Conservation (phyloP, 2,329 filamentous ascomycete species). For the Scedosporium aurantiacum region DNA sequence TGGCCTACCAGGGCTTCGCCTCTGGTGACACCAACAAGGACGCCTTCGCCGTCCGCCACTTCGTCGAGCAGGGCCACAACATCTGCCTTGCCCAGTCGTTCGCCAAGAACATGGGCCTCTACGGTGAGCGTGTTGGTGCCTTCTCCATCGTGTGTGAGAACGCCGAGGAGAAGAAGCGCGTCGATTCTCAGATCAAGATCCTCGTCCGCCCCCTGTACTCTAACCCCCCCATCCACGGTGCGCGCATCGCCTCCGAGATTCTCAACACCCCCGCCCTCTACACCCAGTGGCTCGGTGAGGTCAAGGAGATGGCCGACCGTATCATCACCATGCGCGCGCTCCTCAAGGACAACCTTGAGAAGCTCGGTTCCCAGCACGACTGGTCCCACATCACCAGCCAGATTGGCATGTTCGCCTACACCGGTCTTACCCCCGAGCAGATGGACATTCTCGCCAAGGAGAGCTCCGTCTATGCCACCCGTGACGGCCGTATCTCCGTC, state of each 20-base stretch:
- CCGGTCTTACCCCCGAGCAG: slow-evolving; percentile 78
- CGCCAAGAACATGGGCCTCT: slow-evolving; percentile 99
- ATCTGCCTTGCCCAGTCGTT: slow-evolving; percentile 86
- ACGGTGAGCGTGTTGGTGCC: slow-evolving; percentile 93
- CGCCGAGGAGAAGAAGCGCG: slow-evolving; percentile 82
- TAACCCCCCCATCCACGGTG: slow-evolving; percentile 94
- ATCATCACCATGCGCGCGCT: slow-evolving; percentile 97
- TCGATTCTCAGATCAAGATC: slow-evolving; percentile 98
- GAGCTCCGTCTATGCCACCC: slow-evolving; percentile 95
- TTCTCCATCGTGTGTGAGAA: slow-evolving; percentile 86
- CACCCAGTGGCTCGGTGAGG: slow-evolving; percentile 89
- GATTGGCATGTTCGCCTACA: slow-evolving; percentile 99
- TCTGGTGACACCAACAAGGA: slow-evolving; percentile 86
- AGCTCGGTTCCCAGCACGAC: slow-evolving; percentile 89
- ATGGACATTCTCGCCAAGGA: slow-evolving; percentile 89
- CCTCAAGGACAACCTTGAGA: slow-evolving; percentile 89
- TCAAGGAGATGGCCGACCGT: slow-evolving; percentile 97
- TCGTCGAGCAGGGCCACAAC: slow-evolving; percentile 84
- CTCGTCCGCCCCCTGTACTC: slow-evolving; percentile 95
- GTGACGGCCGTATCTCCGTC: slow-evolving; percentile 78
- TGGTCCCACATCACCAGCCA: slow-evolving; percentile 98
- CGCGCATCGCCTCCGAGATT: slow-evolving; percentile 85
- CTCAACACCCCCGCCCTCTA: slow-evolving; percentile 76
- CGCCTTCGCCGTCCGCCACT: slow-evolving; percentile 87
- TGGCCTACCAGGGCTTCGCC: slow-evolving; percentile 98